A percentile compares a stretch with the other conserved stretches of the same genome.
Conservation (phyloP, 1,284 basidiomycete species). For the Fomitopsis schrenkii region DNA sequence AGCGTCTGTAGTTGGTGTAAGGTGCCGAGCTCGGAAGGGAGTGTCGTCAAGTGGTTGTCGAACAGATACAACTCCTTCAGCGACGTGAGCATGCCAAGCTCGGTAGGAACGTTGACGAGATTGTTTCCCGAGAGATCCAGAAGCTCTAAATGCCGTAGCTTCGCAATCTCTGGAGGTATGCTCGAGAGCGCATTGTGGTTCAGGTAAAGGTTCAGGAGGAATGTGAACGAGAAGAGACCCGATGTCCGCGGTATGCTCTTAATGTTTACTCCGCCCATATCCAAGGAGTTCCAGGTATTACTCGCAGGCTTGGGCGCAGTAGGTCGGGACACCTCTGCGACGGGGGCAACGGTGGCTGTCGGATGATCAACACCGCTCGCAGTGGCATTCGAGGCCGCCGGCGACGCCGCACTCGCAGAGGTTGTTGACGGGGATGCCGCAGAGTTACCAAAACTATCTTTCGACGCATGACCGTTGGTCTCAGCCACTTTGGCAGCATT, state of each 20-base stretch:
- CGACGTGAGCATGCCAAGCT: slow-evolving; percentile 88
- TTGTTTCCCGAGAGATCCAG: slow-evolving; percentile 94
- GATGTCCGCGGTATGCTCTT: slow-evolving; percentile 85
- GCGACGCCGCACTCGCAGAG: slow-evolving; percentile 31
- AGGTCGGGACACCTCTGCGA: slow-evolving; percentile 57
- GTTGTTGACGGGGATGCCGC: slow-evolving; percentile 22
- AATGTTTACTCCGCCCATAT: slow-evolving; percentile 94
- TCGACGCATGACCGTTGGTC: slow-evolving; percentile 32
- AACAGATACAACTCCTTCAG: slow-evolving; percentile 94
- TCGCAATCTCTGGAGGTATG: slow-evolving; percentile 83
- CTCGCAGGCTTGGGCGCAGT: slow-evolving; percentile 55
- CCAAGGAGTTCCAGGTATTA: slow-evolving; percentile 87
- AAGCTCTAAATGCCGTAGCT: slow-evolving; percentile 83
- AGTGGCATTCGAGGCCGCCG: slow-evolving; percentile 34
- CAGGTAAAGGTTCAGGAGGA: slow-evolving; percentile 93
- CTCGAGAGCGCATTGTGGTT: slow-evolving; percentile 90
- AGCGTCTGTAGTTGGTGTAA: slow-evolving; percentile 92
- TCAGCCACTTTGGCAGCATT: slow-evolving; percentile 52
- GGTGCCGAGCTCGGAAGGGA: slow-evolving; percentile 88
- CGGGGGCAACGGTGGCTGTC: slow-evolving; percentile 68
- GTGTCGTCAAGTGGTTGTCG: slow-evolving; percentile 85
- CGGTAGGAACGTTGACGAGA: slow-evolving; percentile 76
- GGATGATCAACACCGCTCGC: slow-evolving; percentile 52
- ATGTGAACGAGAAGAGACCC: slow-evolving; percentile 88
- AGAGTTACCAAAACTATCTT: slow-evolving; percentile 22